Evolutionary conservation across 2,329 filamentous ascomycete species (phyloP), one percentile per base, ranked within the genome.

Genomic region (Cercospora zeina): DNA sequence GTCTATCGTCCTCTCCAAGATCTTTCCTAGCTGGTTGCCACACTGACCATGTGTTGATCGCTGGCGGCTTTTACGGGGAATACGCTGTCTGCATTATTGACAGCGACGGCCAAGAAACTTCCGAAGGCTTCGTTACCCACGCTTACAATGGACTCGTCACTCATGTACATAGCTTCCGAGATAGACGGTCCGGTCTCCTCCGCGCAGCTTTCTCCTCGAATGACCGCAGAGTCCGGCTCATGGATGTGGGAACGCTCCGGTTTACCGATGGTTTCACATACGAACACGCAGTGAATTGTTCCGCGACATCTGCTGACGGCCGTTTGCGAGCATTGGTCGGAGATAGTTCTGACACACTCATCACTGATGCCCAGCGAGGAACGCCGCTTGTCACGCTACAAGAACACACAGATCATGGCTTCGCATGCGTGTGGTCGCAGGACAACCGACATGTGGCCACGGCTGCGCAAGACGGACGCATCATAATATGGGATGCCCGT

Each of bases 361-460:
- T 93, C 70, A 83, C 85, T 13, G 84, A 90, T 64, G 86, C 89
- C 10, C 88, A 90, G 59, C 54, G 61, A 30, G 86, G 88, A 13
- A 77, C 77, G 82, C 62, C 79, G 78, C 59, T 80, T 83, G 65
- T 87, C 67, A 76, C 78, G 27, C 81, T 93, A 1, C 56, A 57
- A 2, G 75, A 78, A 3, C 87, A 87, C 1, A 80, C 79, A 13
- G 89, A 92, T 70, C 89, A 83, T 67, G 88, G 86, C 1, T 93
- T 93, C 70, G 86, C 89, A 1, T 91, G 88, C 70, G 89, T 88
- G 67, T 93, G 90, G 90, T 87, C 89, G 16, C 86, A 89, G 58
- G 87, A 93, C 71, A 89, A 89, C 33, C 86, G 87, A 77, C 88
- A 87, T 11, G 82, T 93, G 19, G 90, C 90, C 11, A 93, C 90